Evolutionary conservation across 2,329 filamentous ascomycete species (phyloP), one percentile per base, ranked within the genome.

Genomic region (Bipolaris zeicola): DNA sequence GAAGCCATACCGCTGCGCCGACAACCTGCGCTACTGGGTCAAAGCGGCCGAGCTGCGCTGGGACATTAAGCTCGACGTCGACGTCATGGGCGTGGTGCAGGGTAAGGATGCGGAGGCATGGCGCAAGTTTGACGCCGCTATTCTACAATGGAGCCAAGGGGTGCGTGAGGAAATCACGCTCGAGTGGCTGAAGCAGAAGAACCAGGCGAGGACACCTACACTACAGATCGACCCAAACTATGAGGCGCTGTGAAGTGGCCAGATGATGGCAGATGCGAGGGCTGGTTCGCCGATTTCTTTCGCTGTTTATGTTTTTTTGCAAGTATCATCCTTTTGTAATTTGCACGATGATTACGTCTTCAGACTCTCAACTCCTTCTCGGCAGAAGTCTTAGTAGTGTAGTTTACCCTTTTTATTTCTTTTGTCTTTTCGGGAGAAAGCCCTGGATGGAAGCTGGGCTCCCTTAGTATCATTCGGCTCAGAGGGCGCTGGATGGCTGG

Each of bases 41-140:
- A 99, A 99, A 80, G 95, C 94, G 1, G 92, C 93, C 6, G 93
- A 99, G 78, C 82, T 98, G 56, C 87, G 95, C 52, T 99, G 94
- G 88, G 95, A 98, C 77, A 85, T 93, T 37, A 85, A 90, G 65
- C 81, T 98, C 49, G 86, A 89, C 61, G 83, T 96, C 51, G 92
- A 97, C 70, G 91, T 94, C 20, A 88, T 96, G 77, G 92, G 89
- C 26, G 85, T 97, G 6, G 93, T 96, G 20, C 89, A 93, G 71
- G 89, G 88, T 70, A 88, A 83, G 57, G 82, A 85, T 47, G 83
- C 83, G 1, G 82, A 86, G 50, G 87, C 87, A 11, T 97, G 93
- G 93, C 80, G 84, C 49, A 85, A 88, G 52, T 96, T 99, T 62
- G 93, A 99, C 73, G 81, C 85, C 5, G 92, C 92, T 26, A 82